phyloP scores from a whole-genome alignment of 163 green algal species.

The Scenedesmus sp. region DNA sequence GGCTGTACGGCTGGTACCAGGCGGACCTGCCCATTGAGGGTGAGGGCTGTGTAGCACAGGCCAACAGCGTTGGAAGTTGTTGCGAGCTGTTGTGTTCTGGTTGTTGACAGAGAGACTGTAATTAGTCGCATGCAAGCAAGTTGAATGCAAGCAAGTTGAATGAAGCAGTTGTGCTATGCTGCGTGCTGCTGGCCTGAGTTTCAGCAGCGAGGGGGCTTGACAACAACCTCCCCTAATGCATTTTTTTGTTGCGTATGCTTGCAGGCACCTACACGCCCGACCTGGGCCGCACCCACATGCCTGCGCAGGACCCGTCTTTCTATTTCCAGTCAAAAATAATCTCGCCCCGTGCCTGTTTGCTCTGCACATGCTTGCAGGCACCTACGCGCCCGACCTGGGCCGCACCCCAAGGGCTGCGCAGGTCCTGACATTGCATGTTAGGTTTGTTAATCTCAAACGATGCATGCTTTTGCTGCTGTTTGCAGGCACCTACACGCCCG shows the following conservation, averaged over 20 bases:
- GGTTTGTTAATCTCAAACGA: no score
- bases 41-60: neutral
- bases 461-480: neutral
- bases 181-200: neutral
- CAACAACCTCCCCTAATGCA: neutral
- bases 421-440: neutral
- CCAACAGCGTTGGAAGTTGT: neutral
- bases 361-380: constrained; percentile 42
- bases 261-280: constrained; percentile 66
- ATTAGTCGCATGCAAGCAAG: no score
- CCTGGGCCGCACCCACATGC: constrained; percentile 69
- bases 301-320: constrained; percentile 24
- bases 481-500: constrained; percentile 63
- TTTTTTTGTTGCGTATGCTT: neutral
- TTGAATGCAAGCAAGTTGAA: no score
- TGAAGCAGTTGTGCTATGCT: neutral
- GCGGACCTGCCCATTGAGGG: constrained; percentile 51
- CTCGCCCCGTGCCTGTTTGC: neutral
- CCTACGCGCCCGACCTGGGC: constrained; percentile 68
- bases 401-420: constrained; percentile 64
- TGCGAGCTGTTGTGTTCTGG: neutral
- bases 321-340: no score
- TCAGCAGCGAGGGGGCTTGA: no score
- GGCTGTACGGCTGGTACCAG: no score
- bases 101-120: no score